Percentiles rank a stretch among this genome's conserved stretches.
These are phyloP conservation scores for Backusella australiensis DNA, from an alignment of 192 early-diverging fungal genomes.

Conservation along the genomic window DNA sequence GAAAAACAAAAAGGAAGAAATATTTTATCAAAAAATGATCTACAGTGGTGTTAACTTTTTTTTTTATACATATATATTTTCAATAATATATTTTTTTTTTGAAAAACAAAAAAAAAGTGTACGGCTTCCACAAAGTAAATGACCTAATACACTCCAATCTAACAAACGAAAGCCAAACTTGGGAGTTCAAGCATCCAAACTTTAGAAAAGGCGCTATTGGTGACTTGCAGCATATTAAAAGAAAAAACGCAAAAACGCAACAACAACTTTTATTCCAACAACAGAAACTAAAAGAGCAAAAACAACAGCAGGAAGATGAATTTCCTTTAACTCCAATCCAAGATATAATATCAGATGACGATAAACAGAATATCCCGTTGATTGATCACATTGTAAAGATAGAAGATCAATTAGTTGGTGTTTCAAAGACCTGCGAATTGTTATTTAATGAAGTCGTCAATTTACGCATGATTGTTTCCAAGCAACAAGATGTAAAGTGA, in stretches of 20 bases:
- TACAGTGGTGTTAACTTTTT: background rate
- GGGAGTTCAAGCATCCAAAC: conserved; percentile 87
- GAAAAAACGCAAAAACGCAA: conserved; percentile 34
- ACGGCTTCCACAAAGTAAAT: conserved; percentile 53
- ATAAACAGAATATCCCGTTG: conserved; percentile 7
- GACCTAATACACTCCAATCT: conserved; percentile 54
- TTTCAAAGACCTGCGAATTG: conserved; percentile 11
- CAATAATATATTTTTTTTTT: background rate
- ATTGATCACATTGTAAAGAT: conserved; percentile 25
- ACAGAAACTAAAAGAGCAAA: conserved; percentile 6
- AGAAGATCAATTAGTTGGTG: conserved; percentile 18
- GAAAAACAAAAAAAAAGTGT: conserved; percentile 33
- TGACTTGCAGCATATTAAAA: conserved; percentile 44
- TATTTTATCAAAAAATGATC: background rate
- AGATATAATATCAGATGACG: conserved; percentile 9
- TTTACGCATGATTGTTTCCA: conserved; percentile 10
- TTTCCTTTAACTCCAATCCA: background rate
- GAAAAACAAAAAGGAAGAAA: background rate
- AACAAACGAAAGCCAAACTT: conserved; percentile 66
- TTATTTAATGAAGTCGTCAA: conserved; percentile 6
- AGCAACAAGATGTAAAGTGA: conserved; percentile 22
- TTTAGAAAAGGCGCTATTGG: conserved; percentile 66
- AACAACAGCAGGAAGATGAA: conserved; percentile 5
- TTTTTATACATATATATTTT: background rate
- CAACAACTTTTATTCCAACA: background rate